Evolutionary conservation across 306 rosid genomes (phyloP), one percentile per base, ranked within the genome.

Genomic region (Vachellia collinsii): DNA sequence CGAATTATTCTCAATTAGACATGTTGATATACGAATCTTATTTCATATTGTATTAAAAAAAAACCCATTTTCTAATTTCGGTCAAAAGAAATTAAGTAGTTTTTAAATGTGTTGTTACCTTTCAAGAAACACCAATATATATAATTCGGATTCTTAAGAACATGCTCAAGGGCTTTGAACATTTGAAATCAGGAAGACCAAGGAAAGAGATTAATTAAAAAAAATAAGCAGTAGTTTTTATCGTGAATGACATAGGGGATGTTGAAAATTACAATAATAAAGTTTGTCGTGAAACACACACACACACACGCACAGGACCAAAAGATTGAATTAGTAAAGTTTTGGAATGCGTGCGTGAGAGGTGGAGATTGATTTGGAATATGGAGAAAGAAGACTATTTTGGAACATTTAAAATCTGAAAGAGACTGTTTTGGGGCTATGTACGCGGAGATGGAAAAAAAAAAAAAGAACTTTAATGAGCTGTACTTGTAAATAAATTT

Each of bases 401-500:
- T 22, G 73, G 59, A 78, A 80, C 43, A 76, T 71, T 44, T 67
- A 59, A 25, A 73, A 67, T 48, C 36, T 85, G 88, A 83, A 85
- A 75, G 83, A 36, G 88, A 90, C 86, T 43, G 50, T 75, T 76
- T 83, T 87, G 87, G 88, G 85, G 66, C 70, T 51, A 75, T 61
- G 56, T 50, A 1, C 16, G 22, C 66, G 87, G 72, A 77, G 81
- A 77, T 80, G 64, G 85, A 8, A 70, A 47, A 63, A 50, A 20
- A 53, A 19, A 29, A 29, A 29, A 29, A 29, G 34, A 29, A 29
- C 34, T 29, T 29, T n/a, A 6, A 54, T 54, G 22, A 50, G 34
- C 34, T 29, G 34, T 29, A 29, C 2, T 56, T 56, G 4, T 17
- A 51, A 51, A 56, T 56, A 19, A 19, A 56, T 20, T 56, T 20